Percentiles rank a stretch among this genome's conserved stretches.
These are phyloP conservation scores for Colletotrichum aenigma DNA, from an alignment of 2,329 filamentous ascomycete species.

Conservation along the genomic window DNA sequence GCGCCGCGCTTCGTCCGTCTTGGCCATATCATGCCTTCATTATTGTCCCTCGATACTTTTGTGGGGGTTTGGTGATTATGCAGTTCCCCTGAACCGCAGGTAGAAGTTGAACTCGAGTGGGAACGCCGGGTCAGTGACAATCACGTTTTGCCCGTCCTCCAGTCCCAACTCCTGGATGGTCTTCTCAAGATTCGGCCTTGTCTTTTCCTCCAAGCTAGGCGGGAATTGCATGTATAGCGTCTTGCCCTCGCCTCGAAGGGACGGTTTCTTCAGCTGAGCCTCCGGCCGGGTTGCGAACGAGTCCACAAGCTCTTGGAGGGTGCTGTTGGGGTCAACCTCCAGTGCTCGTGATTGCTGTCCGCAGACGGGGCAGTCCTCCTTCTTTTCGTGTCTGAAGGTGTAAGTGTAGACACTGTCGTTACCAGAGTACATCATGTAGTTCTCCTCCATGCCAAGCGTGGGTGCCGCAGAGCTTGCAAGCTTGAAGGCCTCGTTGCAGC, in stretches of 20 bases:
- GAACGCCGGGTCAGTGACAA: constrained; percentile 92
- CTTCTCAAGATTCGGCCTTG: constrained; percentile 79
- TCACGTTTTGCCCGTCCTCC: constrained; percentile 82
- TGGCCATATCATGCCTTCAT: background rate
- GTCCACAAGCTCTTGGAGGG: constrained; percentile 84
- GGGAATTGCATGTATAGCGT: constrained; percentile 91
- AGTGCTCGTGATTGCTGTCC: constrained; percentile 81
- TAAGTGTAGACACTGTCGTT: constrained; percentile 97
- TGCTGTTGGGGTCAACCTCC: constrained; percentile 70
- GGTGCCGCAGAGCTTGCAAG: constrained; percentile 85
- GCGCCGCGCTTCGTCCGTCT: background rate
- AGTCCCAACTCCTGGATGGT: constrained; percentile 77
- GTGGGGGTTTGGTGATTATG: background rate
- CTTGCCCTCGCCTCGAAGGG: constrained; percentile 77
- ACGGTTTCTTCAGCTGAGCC: constrained; percentile 92
- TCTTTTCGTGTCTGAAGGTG: constrained; percentile 94
- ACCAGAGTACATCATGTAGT: constrained; percentile 99
- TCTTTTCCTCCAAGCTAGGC: constrained; percentile 81
- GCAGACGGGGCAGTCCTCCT: constrained; percentile 93
- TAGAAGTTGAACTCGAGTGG: constrained; percentile 69
- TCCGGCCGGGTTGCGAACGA: constrained; percentile 83
- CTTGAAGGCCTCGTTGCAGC: constrained; percentile 97
- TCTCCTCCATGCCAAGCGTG: constrained; percentile 76
- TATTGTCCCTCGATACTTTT: background rate
- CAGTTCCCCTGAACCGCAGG: constrained; percentile 48